Conservation (phyloP, 768 basidiomycete species). For the Amanita molliuscula region DNA sequence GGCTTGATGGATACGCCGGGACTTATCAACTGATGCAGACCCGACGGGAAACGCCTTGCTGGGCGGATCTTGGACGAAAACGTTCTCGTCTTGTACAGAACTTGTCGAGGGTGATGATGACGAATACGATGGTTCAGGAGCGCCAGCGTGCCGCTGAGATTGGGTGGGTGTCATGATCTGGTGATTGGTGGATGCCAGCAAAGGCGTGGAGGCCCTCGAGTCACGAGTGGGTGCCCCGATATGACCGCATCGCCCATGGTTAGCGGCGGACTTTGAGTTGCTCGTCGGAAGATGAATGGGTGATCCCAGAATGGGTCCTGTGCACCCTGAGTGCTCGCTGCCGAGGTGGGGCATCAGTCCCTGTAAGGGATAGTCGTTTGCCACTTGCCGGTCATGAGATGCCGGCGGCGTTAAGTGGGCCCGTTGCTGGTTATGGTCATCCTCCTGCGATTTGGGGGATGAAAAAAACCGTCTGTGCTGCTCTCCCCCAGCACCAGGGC, state of each 20-base stretch:
- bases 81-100: background rate
- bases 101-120: no score
- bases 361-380: background rate
- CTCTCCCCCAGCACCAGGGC: background rate
- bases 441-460: conserved; percentile 10
- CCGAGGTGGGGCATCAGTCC: background rate
- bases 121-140: background rate
- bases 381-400: background rate
- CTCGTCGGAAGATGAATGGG: background rate
- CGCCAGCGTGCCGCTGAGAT: background rate
- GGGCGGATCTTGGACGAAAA: background rate
- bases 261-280: background rate
- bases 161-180: background rate
- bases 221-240: background rate
- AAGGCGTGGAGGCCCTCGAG: background rate
- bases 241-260: background rate
- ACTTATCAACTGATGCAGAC: background rate
- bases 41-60: background rate
- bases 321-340: background rate
- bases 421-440: background rate
- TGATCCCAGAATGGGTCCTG: background rate
- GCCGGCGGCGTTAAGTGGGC: background rate
- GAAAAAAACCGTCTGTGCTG: conserved; percentile 4
- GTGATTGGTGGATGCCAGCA: background rate
- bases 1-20: background rate